phyloP scores from a whole-genome alignment of 768 basidiomycete genomes.

The Floccularia luteovirens region DNA sequence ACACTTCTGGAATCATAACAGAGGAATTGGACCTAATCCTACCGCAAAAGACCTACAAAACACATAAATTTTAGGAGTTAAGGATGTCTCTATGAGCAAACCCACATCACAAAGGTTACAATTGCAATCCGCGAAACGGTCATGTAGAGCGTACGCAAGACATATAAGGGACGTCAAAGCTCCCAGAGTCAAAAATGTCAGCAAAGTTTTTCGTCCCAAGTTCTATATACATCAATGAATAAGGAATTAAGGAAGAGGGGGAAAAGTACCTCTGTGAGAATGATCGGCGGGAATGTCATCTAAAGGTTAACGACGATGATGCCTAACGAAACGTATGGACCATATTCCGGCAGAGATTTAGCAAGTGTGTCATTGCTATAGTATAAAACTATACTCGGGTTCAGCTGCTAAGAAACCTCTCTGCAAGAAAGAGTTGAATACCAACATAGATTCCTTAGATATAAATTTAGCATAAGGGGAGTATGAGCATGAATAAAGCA shows the following conservation, averaged over 20 bases:
- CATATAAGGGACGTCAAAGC: constrained; percentile 57
- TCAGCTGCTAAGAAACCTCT: background rate
- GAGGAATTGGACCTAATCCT: constrained; percentile 93
- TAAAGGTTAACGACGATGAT: constrained; percentile 80
- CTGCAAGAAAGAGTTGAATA: constrained; percentile 9
- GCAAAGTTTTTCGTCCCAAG: constrained; percentile 62
- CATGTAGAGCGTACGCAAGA: constrained; percentile 63
- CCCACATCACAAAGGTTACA: constrained; percentile 70
- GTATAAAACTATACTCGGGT: constrained; percentile 57
- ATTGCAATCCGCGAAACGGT: constrained; percentile 68
- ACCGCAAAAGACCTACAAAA: constrained; percentile 72
- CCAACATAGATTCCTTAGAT: constrained; percentile 68
- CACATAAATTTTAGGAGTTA: background rate
- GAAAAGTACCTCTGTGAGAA: constrained; percentile 70
- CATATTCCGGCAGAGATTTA: constrained; percentile 69
- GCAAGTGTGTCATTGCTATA: constrained; percentile 87
- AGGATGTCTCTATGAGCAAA: too few relatives aligned
- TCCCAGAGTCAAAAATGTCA: constrained; percentile 60
- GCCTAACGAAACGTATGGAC: constrained; percentile 76
- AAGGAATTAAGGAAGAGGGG: constrained; percentile 3
- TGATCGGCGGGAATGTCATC: constrained; percentile 81
- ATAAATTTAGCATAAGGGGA: constrained; percentile 5
- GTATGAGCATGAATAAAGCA: background rate
- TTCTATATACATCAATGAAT: constrained; percentile 33
- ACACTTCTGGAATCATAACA: constrained; percentile 86